Conservation (phyloP, 306 rosid genomes). For the Vigna hirtella region DNA sequence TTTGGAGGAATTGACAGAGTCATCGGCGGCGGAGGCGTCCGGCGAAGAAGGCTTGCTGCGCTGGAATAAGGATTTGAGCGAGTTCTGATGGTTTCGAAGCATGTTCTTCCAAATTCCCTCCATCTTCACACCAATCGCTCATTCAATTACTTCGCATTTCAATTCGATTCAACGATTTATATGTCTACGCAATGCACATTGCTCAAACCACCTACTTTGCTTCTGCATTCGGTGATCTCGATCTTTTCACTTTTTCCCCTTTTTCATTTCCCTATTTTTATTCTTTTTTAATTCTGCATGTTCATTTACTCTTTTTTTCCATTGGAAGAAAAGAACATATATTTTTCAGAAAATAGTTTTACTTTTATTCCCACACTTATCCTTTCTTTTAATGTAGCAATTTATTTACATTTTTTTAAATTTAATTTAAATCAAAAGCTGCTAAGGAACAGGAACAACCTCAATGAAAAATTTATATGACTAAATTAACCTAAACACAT, state of each 20-base stretch:
- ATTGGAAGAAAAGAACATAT: too few relatives aligned
- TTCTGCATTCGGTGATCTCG: neutral
- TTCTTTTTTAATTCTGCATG: neutral
- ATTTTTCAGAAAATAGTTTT: too few relatives aligned
- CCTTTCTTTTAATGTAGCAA: too few relatives aligned
- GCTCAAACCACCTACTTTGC: slow-evolving; percentile 2
- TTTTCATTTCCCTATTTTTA: neutral
- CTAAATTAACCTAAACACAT: too few relatives aligned
- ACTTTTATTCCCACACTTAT: too few relatives aligned
- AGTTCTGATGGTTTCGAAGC: slow-evolving; percentile 45
- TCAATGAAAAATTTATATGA: too few relatives aligned
- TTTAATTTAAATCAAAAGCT: too few relatives aligned
- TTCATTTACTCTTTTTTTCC: too few relatives aligned
- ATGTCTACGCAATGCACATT: neutral
- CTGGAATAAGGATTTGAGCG: slow-evolving; percentile 62
- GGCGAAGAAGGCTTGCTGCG: slow-evolving; percentile 49
- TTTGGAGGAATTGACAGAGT: slow-evolving; percentile 52
- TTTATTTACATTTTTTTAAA: too few relatives aligned
- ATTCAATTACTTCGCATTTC: neutral
- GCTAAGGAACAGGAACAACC: too few relatives aligned
- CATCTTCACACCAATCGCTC: neutral
- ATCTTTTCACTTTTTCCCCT: neutral
- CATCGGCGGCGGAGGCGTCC: slow-evolving; percentile 19
- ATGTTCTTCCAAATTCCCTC: slow-evolving; percentile 58
- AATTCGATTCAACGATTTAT: neutral